These are phyloP conservation scores for Naganishia friedmannii DNA, from an alignment of 768 basidiomycete species.

Conservation along the genomic window DNA sequence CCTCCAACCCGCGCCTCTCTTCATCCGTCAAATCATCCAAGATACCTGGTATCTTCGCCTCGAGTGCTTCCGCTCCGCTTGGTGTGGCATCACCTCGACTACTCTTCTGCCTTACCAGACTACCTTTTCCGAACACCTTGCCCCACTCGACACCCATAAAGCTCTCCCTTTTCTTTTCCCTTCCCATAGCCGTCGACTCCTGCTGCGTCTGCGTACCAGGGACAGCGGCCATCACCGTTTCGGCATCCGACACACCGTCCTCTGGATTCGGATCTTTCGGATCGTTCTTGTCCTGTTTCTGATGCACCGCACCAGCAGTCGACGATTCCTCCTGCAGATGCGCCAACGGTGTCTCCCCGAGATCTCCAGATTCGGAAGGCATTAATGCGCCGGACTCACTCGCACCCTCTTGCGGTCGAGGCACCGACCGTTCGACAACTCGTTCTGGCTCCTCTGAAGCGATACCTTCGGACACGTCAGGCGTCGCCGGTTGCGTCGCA, in stretches of 20 bases:
- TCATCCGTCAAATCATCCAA: slow-evolving; percentile 19
- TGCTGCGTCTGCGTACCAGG: slow-evolving; percentile 22
- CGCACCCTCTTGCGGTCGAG: neutral
- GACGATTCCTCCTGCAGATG: slow-evolving; percentile 8
- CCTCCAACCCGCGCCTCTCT: slow-evolving; percentile 3
- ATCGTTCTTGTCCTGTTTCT: slow-evolving; percentile 19
- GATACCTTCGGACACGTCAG: neutral
- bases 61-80: neutral
- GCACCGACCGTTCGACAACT: neutral
- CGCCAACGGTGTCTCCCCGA: slow-evolving; percentile 21
- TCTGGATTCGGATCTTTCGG: neutral
- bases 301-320: slow-evolving; percentile 5
- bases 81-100: neutral
- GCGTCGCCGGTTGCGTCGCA: neutral
- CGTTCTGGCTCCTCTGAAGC: neutral
- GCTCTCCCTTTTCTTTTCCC: slow-evolving; percentile 15
- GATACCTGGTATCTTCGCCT: slow-evolving; percentile 25
- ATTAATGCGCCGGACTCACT: neutral
- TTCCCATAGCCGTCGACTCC: neutral
- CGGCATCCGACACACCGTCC: slow-evolving; percentile 12
- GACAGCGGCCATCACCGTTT: slow-evolving; percentile 22
- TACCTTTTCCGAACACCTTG: slow-evolving; percentile 22
- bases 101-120: neutral
- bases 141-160: slow-evolving; percentile 29
- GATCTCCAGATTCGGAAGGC: slow-evolving; percentile 17